Evolutionary conservation across 2,329 filamentous ascomycete genomes (phyloP).

Genomic region (Blastomyces parvus): DNA sequence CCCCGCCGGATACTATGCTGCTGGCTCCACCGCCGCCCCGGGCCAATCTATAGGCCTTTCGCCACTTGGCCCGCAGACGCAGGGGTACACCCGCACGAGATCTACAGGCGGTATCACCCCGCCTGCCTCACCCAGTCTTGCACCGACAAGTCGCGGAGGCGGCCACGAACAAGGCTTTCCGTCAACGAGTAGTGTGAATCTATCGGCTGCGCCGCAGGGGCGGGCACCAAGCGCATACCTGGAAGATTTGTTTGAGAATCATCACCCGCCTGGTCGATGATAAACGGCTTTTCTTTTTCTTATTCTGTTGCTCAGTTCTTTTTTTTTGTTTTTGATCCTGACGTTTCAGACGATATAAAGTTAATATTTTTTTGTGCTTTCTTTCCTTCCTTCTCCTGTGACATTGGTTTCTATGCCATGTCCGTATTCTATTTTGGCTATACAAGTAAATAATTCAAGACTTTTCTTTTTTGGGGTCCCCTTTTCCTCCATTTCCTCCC

Average conservation of each 20-base stretch:
- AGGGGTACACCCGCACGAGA: conserved; percentile 42
- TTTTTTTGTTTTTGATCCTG: neutral
- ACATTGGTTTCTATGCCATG: neutral
- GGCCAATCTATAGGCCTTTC: conserved; percentile 47
- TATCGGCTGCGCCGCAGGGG: conserved; percentile 56
- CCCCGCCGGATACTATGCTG: conserved; percentile 83
- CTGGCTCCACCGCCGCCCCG: conserved; percentile 46
- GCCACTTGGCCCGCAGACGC: conserved; percentile 52
- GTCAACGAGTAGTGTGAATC: conserved; percentile 52
- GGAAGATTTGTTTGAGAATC: conserved; percentile 78
- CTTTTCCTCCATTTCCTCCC: neutral
- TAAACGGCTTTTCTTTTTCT: neutral
- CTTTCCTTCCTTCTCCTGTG: neutral
- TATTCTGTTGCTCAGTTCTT: neutral
- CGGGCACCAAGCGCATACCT: conserved; percentile 81
- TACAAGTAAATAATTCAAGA: neutral
- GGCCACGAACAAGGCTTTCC: conserved; percentile 21
- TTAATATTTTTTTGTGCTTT: neutral
- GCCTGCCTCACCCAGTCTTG: conserved; percentile 54
- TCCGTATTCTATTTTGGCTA: neutral
- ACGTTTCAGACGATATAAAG: neutral
- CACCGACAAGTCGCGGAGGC: conserved; percentile 33
- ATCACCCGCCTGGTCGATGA: conserved; percentile 28
- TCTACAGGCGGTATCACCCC: conserved; percentile 47
- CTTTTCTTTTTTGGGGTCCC: neutral